Base-by-base conservation (phyloP, 768 basidiomycete species). In the Boletus fagicola region DNA sequence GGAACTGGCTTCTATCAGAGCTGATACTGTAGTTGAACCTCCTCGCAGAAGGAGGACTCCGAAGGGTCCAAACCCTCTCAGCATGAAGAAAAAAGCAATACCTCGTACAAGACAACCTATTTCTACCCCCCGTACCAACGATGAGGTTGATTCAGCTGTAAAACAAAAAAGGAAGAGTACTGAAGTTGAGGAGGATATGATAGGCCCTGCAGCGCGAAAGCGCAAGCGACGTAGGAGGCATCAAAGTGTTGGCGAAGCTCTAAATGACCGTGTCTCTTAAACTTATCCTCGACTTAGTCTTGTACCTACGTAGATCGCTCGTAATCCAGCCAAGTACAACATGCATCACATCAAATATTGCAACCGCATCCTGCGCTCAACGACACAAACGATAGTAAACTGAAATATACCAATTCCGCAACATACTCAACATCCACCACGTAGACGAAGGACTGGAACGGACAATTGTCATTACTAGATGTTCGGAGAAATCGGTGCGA, bases 21-120 rank as follows among this genome's bases (percentile, higher is more conserved):
- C 75, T 3, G 72, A 73, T 15, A 63, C 38, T 22, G 65, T 36
- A 52, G 69, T 28, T 56, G 74, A 72, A n/a, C 74, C 69, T 13
- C 78, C 76, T 60, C 89, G 83, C 69, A 84, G 77, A 67, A 75
- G 73, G 62, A 90, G 83, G 65, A 86, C 84, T 0, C 87, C 88
- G 0, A 95, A 92, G 68, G 92, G 83, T 0, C 94, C 95, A 1
- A 98, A 98, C 75, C 93, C 96, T 9, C 80, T 98, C 4, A 94
- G 92, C 58, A 76, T 95, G 45, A 94, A 93, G 80, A 97, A 94
- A 79, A 95, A 92, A 72, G 84, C 83, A 65, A 48, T 62, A 64
- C 39, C 56, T 40, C 44, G 42, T 28, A 8, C 48, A 15, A 48
- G 50, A 38, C 56, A 48, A 52, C 39, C 49, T 33, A 20, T 39